Percentiles rank a stretch among this genome's conserved stretches.
These are phyloP conservation scores for Stereocaulon alpinum DNA, from an alignment of 495 filamentous ascomycete species.

Conservation along the genomic window DNA sequence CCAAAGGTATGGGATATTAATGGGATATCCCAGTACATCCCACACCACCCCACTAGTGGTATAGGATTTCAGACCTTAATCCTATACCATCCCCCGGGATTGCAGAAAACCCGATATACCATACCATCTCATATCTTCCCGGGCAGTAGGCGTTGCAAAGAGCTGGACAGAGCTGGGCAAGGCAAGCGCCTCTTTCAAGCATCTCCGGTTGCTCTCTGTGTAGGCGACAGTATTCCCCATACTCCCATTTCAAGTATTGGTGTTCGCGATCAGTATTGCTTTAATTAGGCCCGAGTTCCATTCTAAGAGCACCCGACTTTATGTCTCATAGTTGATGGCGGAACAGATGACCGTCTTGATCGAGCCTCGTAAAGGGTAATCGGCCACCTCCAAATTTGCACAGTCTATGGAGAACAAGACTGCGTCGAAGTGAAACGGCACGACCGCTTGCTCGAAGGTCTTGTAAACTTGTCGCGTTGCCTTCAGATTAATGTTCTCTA, in stretches of 20 bases:
- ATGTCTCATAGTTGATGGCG: neutral
- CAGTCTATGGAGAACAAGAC: neutral
- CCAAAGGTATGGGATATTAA: too few species aligned
- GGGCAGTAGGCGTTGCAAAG: neutral
- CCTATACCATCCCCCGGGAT: too few species aligned
- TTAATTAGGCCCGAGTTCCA: rapidly evolving
- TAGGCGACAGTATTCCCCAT: neutral
- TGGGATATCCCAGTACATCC: too few species aligned
- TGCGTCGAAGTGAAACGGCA: neutral
- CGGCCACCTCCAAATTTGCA: neutral
- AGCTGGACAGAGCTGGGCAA: neutral
- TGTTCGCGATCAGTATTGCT: neutral
- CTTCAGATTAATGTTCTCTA: neutral
- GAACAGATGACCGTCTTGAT: neutral
- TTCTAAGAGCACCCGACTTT: neutral
- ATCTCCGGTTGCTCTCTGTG: neutral
- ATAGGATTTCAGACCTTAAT: too few species aligned
- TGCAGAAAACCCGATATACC: too few species aligned
- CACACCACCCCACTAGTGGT: too few species aligned
- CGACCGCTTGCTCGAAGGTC: neutral
- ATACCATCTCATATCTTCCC: too few species aligned
- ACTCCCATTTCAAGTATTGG: neutral
- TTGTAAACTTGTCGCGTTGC: neutral
- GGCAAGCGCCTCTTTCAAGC: neutral
- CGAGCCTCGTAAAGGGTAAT: neutral